Evolutionary conservation across 371 early-diverging fungal species (phyloP).

Genomic region (Mycotypha africana): DNA sequence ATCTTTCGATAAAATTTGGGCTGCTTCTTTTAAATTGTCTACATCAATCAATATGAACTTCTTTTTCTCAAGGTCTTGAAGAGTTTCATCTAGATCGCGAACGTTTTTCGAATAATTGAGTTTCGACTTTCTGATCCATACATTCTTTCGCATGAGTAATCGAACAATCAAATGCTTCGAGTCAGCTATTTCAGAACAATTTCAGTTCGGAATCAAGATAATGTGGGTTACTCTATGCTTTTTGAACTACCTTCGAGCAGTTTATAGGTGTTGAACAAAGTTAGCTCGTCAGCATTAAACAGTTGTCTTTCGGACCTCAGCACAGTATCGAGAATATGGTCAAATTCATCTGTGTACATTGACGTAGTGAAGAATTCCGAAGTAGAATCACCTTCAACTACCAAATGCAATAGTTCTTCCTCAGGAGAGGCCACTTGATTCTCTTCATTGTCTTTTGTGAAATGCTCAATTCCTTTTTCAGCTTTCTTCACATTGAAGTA

Average conservation of each 20-base stretch:
- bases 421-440: neutral
- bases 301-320: constrained; percentile 47
- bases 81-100: constrained; percentile 19
- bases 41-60: constrained; percentile 6
- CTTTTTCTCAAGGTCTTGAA: constrained; percentile 2
- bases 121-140: constrained; percentile 39
- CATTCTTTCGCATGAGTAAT: constrained; percentile 57
- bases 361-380: constrained; percentile 22
- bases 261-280: constrained; percentile 31
- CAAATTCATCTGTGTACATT: constrained; percentile 53
- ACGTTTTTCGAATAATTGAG: constrained; percentile 28
- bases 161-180: constrained; percentile 58
- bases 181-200: constrained; percentile 27
- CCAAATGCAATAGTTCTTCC: too few species aligned
- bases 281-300: constrained; percentile 44
- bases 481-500: too few species aligned
- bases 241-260: constrained; percentile 42
- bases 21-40: constrained; percentile 22
- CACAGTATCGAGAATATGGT: constrained; percentile 51
- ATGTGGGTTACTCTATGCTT: too few species aligned
- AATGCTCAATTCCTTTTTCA: neutral
- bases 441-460: neutral
- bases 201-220: neutral
- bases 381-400: neutral
- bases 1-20: constrained; percentile 26